Evolutionary conservation across 345 rosid genomes (phyloP), one percentile per base, ranked within the genome.

Genomic region (Rhodomyrtus tomentosa): DNA sequence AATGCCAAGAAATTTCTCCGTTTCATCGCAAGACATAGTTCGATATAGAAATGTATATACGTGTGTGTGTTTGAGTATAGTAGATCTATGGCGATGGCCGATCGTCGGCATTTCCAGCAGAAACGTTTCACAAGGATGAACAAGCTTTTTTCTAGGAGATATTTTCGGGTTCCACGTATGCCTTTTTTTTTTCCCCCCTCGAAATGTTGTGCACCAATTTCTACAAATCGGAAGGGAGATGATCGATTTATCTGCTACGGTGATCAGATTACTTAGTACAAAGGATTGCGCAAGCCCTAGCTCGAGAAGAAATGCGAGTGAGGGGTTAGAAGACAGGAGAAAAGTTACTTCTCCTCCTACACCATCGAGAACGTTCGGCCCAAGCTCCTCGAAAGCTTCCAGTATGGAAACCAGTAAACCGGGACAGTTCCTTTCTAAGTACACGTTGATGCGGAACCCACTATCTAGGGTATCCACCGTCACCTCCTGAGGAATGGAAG

Each of bases 331-430:
- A 68, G 62, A 68, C 25, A 53, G 27, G 55, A 29, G 50, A 49
- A 42, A 82, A 54, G 91, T 91, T 88, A 94, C 98, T 85, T 90
- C 85, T 89, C 83, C 87, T 73, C 90, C 93, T 82, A 92, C 85
- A 89, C 94, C 98, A 82, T 95, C 92, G 83, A 90, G 89, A 73
- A 95, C 91, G 40, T 90, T 92, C 32, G 93, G 94, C 56, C 94
- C 94, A 80, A 95, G 90, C 80, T 91, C 92, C 62, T 95, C 96
- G 83, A 94, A 94, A n/a, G 90, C 93, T 90, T 92, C 92, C 88
- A 94, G 86, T 84, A 94, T 86, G 80, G 91, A 91, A 74, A 92
- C 94, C 81, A 94, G 90, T 88, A 94, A 84, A 22, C 93, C 93
- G 1, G 84, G 85, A 54, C 93, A 90, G 74, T 90, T 91, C 49